Conservation (phyloP, 768 basidiomycete species). For the Mycena sanguinolenta region DNA sequence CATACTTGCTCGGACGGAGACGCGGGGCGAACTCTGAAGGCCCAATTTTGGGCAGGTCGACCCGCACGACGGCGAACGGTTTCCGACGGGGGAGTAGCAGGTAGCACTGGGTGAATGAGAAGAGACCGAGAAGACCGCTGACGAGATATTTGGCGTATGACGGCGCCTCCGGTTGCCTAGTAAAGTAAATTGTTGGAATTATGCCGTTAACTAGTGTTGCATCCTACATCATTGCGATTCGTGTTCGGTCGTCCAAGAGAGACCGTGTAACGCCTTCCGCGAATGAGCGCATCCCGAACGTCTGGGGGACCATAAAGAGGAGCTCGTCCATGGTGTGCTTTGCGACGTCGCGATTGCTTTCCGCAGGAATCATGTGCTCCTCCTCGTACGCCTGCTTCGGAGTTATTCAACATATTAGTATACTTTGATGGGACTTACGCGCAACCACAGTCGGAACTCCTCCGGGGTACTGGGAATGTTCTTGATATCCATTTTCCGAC, state of each 20-base stretch:
- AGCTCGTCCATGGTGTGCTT: slow-evolving; percentile 56
- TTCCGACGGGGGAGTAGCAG: slow-evolving; percentile 54
- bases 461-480: slow-evolving; percentile 59
- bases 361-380: slow-evolving; percentile 55
- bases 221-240: slow-evolving; percentile 63
- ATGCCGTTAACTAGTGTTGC: not conserved
- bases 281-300: slow-evolving; percentile 55
- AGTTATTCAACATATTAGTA: not conserved
- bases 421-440: slow-evolving; percentile 41
- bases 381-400: slow-evolving; percentile 55
- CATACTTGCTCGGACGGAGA: slow-evolving; percentile 54
- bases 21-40: slow-evolving; percentile 33
- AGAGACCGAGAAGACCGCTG: slow-evolving; percentile 37
- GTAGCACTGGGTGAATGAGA: slow-evolving; percentile 52
- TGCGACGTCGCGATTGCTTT: slow-evolving; percentile 56
- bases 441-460: slow-evolving; percentile 54
- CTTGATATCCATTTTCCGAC: slow-evolving; percentile 60
- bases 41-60: slow-evolving; percentile 41
- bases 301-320: slow-evolving; percentile 51
- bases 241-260: slow-evolving; percentile 57
- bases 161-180: slow-evolving; percentile 54
- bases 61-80: slow-evolving; percentile 39
- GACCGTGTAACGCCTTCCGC: slow-evolving; percentile 49
- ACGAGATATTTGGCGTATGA: slow-evolving; percentile 47
- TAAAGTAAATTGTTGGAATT: slow-evolving; percentile 15